Percentiles rank a stretch among this genome's conserved stretches.
Conservation (phyloP, 1,284 basidiomycete genomes). For the Phylloboletellus chloephorus region DNA sequence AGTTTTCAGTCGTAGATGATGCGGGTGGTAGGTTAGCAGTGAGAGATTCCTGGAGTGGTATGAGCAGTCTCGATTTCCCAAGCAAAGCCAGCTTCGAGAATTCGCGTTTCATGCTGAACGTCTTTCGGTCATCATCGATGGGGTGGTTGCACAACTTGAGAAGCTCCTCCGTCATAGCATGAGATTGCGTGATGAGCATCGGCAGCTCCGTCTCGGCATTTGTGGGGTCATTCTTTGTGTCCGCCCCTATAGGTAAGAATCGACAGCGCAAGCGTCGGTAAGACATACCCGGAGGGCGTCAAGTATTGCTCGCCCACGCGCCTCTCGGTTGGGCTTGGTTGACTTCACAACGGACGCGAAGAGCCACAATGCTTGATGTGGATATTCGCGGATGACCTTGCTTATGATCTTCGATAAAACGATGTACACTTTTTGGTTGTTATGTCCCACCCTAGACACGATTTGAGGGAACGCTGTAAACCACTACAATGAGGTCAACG, state of each 20-base stretch:
- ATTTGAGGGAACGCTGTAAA: conserved; percentile 96
- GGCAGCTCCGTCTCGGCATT: conserved; percentile 39
- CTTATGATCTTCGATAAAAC: conserved; percentile 70
- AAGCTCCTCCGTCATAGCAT: conserved; percentile 63
- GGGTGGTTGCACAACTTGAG: conserved; percentile 61
- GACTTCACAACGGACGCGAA: conserved; percentile 90
- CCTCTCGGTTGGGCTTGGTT: conserved; percentile 58
- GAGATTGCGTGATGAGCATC: conserved; percentile 50
- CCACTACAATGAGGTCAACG: conserved; percentile 56
- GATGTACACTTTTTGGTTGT: conserved; percentile 61
- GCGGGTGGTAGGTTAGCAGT: conserved; percentile 83
- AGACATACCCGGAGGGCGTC: conserved; percentile 56
- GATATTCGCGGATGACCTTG: conserved; percentile 75
- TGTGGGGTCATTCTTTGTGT: conserved; percentile 37
- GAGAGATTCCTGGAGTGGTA: conserved; percentile 92
- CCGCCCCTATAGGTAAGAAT: neutral
- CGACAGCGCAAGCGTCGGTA: neutral
- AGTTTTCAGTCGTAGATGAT: conserved; percentile 49
- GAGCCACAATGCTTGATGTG: conserved; percentile 91
- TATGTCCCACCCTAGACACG: conserved; percentile 88
- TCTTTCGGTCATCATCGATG: conserved; percentile 45
- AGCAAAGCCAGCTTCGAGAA: conserved; percentile 60
- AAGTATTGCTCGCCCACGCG: conserved; percentile 64
- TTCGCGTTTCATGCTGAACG: conserved; percentile 56
- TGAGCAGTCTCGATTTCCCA: conserved; percentile 66